Percentiles rank a stretch among this genome's conserved stretches.
Evolutionary conservation across 208 protist species (phyloP).

Genomic region (Crithidia sp.): DNA sequence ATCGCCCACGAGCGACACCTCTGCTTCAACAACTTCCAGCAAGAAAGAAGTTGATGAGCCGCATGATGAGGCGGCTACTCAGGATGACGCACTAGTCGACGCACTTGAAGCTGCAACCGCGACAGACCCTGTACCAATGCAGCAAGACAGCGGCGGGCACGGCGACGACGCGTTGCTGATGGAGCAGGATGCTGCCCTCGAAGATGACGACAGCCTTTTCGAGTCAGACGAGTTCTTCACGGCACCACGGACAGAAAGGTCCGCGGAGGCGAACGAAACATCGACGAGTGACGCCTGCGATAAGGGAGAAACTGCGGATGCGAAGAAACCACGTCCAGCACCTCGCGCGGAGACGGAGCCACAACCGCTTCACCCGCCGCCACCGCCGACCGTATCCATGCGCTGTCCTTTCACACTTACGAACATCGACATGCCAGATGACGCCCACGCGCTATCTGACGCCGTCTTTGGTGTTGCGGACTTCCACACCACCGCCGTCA

Average conservation of each 20-base stretch:
- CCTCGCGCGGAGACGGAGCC: neutral
- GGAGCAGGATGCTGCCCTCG: neutral
- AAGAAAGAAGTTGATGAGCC: no score
- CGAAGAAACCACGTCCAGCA: neutral
- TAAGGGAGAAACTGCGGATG: neutral
- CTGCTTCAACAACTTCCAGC: no score
- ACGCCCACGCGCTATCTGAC: neutral
- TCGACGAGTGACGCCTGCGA: neutral
- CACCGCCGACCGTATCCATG: conserved; percentile 33
- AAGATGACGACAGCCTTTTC: conserved; percentile 6
- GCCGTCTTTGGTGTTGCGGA: conserved; percentile 57
- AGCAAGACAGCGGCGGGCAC: neutral
- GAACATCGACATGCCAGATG: neutral
- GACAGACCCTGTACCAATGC: no score
- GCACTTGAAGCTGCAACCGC: no score
- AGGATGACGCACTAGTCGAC: no score
- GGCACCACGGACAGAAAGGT: no score
- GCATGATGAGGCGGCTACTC: no score
- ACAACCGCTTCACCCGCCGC: neutral
- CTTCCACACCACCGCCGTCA: conserved; percentile 39
- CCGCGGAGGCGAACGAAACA: no score
- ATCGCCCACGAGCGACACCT: no score
- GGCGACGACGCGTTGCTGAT: neutral
- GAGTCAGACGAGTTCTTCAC: neutral
- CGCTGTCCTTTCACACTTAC: conserved; percentile 9